Evolutionary conservation across 208 protist species (phyloP).

Genomic region (Leptomonas pyrrhocoris): DNA sequence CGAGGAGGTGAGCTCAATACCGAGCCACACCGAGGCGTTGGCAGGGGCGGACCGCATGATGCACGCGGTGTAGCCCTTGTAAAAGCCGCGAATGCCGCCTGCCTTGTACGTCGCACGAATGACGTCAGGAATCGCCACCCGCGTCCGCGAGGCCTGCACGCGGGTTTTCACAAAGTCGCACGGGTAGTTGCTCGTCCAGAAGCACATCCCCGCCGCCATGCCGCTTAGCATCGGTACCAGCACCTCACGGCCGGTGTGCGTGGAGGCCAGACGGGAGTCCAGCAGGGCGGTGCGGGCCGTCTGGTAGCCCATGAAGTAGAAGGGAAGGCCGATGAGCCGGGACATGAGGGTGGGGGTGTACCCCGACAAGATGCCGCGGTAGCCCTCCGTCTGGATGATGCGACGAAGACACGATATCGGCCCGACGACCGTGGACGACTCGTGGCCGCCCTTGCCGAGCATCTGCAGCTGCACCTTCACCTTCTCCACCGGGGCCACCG

Average conservation of each 20-base stretch:
- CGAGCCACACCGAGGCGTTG: slow-evolving; percentile 79
- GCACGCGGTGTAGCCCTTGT: slow-evolving; percentile 67
- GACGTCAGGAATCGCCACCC: slow-evolving; percentile 39
- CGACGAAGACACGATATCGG: slow-evolving; percentile 45
- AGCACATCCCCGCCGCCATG: slow-evolving; percentile 51
- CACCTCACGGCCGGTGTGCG: slow-evolving; percentile 34
- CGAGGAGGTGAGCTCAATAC: slow-evolving; percentile 53
- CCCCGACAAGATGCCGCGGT: slow-evolving; percentile 50
- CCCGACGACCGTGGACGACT: slow-evolving; percentile 32
- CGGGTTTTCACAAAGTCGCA: slow-evolving; percentile 79
- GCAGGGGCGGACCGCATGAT: slow-evolving; percentile 63
- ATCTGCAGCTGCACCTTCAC: slow-evolving; percentile 77
- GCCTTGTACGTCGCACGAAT: slow-evolving; percentile 38
- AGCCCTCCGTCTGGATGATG: slow-evolving; percentile 44
- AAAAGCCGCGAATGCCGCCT: slow-evolving; percentile 53
- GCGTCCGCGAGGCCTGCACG: slow-evolving; percentile 48
- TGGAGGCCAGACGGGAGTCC: slow-evolving; percentile 22
- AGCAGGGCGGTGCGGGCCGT: slow-evolving; percentile 29
- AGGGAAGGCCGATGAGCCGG: slow-evolving; percentile 67
- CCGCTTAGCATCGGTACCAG: slow-evolving; percentile 64
- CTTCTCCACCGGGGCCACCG: slow-evolving; percentile 65
- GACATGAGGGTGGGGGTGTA: slow-evolving; percentile 66
- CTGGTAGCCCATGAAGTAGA: slow-evolving; percentile 73
- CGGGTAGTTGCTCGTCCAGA: slow-evolving; percentile 78
- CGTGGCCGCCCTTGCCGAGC: slow-evolving; percentile 40